These are phyloP conservation scores for Botrytis fabae DNA, from an alignment of 2,329 filamentous ascomycete genomes.

Conservation along the genomic window DNA sequence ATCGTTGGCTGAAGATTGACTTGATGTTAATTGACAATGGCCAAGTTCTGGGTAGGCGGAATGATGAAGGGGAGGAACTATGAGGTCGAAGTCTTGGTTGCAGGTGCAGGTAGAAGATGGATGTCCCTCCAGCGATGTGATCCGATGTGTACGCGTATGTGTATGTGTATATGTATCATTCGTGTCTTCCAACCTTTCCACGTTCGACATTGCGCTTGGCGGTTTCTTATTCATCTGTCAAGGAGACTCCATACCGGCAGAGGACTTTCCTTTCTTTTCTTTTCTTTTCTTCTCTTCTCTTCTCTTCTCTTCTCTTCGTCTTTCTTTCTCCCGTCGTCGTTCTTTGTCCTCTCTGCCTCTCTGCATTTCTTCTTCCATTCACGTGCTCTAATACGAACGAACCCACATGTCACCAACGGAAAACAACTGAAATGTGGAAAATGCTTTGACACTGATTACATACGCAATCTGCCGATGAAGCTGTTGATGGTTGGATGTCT, in stretches of 20 bases:
- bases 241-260: neutral
- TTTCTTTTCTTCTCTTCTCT: too few species aligned
- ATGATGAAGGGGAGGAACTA: neutral
- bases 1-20: neutral
- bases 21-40: neutral
- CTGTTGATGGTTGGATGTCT: neutral
- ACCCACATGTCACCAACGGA: neutral
- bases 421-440: neutral
- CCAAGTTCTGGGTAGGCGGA: neutral
- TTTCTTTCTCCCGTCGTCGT: too few species aligned
- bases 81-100: neutral
- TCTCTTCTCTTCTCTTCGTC: too few species aligned
- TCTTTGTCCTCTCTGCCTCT: too few species aligned
- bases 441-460: conserved; percentile 2
- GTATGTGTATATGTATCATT: neutral
- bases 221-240: neutral
- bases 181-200: neutral
- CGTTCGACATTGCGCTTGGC: neutral
- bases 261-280: neutral
- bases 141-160: neutral
- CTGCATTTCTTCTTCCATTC: neutral
- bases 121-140: neutral
- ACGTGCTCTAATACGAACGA: neutral
- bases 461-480: neutral
- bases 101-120: neutral